Evolutionary conservation across 1,284 basidiomycete genomes (phyloP).

Genomic region (Neonothopanus nambi): DNA sequence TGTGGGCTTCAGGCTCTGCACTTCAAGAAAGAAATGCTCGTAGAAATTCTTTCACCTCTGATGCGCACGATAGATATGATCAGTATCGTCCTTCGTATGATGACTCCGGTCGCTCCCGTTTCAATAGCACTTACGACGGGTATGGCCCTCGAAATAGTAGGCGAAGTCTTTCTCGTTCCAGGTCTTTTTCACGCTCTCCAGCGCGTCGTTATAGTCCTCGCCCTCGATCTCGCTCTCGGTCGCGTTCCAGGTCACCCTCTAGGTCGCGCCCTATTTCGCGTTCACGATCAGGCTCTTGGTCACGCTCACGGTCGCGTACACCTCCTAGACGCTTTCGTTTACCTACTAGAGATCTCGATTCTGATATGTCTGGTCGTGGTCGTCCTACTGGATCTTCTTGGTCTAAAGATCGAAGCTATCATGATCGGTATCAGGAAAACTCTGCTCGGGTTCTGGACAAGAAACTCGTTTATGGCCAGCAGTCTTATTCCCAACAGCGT

Average conservation of each 20-base stretch:
- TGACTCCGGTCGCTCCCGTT: slow-evolving; percentile 30
- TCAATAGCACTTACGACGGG: slow-evolving; percentile 8
- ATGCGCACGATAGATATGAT: slow-evolving; percentile 33
- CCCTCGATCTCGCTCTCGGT: slow-evolving; percentile 16
- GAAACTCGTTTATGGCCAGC: background rate
- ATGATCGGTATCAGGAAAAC: background rate
- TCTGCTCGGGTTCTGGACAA: slow-evolving; percentile 38
- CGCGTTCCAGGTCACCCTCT: slow-evolving; percentile 17
- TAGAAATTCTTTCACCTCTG: slow-evolving; percentile 16
- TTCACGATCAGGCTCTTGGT: slow-evolving; percentile 11
- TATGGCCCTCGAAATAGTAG: slow-evolving; percentile 1
- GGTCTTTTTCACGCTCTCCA: slow-evolving; percentile 17
- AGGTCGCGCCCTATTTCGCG: slow-evolving; percentile 17
- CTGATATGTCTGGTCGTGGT: slow-evolving; percentile 5
- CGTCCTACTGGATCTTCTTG: background rate
- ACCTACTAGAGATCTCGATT: slow-evolving; percentile 1
- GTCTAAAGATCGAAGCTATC: slow-evolving; percentile 1
- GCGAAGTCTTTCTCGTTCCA: slow-evolving; percentile 5
- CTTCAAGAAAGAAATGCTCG: slow-evolving; percentile 1
- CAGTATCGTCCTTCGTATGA: slow-evolving; percentile 44
- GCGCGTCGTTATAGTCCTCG: slow-evolving; percentile 15
- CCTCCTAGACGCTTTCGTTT: slow-evolving; percentile 9
- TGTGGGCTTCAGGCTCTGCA: slow-evolving; percentile 2
- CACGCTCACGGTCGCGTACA: slow-evolving; percentile 36
- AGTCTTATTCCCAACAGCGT: background rate